Evolutionary conservation across 345 rosid genomes (phyloP).

Genomic region (Melastoma malabathricum): DNA sequence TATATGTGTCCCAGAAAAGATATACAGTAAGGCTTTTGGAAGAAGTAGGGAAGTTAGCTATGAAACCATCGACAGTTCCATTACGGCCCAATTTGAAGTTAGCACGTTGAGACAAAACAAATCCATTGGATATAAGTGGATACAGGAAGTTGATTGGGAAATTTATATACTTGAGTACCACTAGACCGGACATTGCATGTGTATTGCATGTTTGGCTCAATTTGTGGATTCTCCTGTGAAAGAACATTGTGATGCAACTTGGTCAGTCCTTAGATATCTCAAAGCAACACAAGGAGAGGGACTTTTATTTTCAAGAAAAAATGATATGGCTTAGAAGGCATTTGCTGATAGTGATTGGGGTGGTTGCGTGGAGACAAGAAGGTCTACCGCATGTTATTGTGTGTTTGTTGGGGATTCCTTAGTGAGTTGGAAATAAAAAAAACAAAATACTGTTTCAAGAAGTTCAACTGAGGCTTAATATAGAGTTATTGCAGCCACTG

Average conservation of each 20-base stretch:
- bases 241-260: not conserved
- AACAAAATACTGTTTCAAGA: not conserved
- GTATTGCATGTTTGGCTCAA: not conserved
- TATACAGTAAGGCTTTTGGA: not conserved
- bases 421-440: not conserved
- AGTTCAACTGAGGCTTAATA: conserved; percentile 1
- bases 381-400: not conserved
- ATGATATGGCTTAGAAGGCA: not conserved
- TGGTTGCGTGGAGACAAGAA: not conserved
- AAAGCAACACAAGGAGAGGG: not conserved
- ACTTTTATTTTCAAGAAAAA: not conserved
- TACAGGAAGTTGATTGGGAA: not conserved
- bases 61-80: not conserved
- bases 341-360: conserved; percentile 1
- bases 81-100: not conserved
- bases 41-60: not conserved
- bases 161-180: not conserved
- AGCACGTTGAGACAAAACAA: not conserved
- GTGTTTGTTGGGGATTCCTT: not conserved
- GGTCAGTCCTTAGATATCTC: not conserved
- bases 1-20: not conserved
- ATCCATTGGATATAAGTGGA: not conserved
- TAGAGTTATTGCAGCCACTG: not conserved
- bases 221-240: conserved; percentile 2
- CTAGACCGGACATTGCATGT: not conserved